These are phyloP conservation scores for Cordyceps pruinosa DNA, from an alignment of 2,329 filamentous ascomycete species.

Conservation along the genomic window DNA sequence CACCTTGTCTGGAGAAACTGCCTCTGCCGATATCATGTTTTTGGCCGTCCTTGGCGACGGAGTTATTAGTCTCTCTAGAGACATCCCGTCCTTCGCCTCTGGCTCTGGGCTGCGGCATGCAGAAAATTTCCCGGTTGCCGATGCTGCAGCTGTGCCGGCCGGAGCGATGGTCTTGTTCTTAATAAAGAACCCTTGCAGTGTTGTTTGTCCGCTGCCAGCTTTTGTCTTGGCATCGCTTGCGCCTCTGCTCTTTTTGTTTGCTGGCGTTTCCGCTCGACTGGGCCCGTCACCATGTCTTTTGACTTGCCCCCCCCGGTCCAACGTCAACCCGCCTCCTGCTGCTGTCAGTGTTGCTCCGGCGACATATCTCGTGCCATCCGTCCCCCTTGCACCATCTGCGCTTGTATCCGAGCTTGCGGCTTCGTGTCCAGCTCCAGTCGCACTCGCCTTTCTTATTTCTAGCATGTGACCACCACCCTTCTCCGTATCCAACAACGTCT, in stretches of 20 bases:
- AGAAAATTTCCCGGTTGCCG: neutral
- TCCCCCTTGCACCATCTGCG: neutral
- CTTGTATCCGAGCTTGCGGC: neutral
- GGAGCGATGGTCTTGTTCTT: slow-evolving; percentile 42
- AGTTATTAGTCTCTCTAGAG: neutral
- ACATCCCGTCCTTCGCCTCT: neutral
- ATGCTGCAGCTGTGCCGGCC: neutral
- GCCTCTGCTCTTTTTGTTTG: slow-evolving; percentile 33
- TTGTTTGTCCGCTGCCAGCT: slow-evolving; percentile 39
- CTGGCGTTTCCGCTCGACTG: slow-evolving; percentile 18
- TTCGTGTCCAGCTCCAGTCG: neutral
- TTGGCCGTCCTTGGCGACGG: neutral
- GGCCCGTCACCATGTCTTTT: slow-evolving; percentile 22
- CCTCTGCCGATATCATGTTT: neutral
- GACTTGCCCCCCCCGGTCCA: neutral
- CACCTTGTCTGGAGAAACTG: slow-evolving; percentile 31
- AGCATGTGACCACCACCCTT: neutral
- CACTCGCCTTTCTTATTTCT: neutral
- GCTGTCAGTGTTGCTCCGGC: neutral
- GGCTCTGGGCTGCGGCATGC: neutral
- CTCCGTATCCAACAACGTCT: slow-evolving; percentile 24
- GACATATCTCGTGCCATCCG: neutral
- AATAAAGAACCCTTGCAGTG: slow-evolving; percentile 77
- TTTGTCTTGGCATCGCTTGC: slow-evolving; percentile 21
- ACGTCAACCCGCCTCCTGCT: neutral